These are phyloP conservation scores for Rosa rugosa DNA, from an alignment of 306 rosid species.

Conservation along the genomic window DNA sequence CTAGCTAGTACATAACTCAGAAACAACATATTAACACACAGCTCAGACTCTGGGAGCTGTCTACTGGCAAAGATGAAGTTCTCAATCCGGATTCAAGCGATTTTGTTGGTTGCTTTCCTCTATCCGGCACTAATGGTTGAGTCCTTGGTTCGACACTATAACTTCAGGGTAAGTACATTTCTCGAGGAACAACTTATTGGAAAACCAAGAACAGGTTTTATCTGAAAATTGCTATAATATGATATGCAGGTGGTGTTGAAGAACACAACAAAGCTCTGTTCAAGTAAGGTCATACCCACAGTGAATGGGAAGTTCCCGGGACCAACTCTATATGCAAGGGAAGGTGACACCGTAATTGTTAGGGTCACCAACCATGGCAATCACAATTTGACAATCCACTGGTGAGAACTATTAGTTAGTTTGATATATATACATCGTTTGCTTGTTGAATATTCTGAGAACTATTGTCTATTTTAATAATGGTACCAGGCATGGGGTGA, in stretches of 20 bases:
- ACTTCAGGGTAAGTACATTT: constrained; percentile 50
- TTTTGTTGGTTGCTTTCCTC: constrained; percentile 43
- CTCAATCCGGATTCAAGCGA: constrained; percentile 29
- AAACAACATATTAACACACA: neutral
- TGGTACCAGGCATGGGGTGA: constrained; percentile 64
- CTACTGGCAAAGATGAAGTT: constrained; percentile 1
- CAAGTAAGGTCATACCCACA: constrained; percentile 47
- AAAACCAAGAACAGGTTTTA: neutral
- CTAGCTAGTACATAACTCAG: constrained; percentile 7
- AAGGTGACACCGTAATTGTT: constrained; percentile 60
- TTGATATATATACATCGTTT: neutral
- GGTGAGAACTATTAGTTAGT: constrained; percentile 39
- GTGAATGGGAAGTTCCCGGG: constrained; percentile 72
- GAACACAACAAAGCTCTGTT: constrained; percentile 59
- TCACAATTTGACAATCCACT: constrained; percentile 63
- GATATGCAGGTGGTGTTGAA: constrained; percentile 57
- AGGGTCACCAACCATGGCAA: constrained; percentile 64
- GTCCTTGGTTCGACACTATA: constrained; percentile 58
- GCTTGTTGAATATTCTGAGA: neutral
- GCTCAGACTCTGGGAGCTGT: neutral
- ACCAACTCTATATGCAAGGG: constrained; percentile 69
- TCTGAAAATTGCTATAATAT: neutral
- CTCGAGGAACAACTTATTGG: neutral
- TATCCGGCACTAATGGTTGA: constrained; percentile 36
- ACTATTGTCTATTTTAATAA: neutral